A percentile compares a stretch with the other conserved stretches of the same genome.
Conservation (phyloP, 2,329 filamentous ascomycete species). For the Thelonectria discophora region DNA sequence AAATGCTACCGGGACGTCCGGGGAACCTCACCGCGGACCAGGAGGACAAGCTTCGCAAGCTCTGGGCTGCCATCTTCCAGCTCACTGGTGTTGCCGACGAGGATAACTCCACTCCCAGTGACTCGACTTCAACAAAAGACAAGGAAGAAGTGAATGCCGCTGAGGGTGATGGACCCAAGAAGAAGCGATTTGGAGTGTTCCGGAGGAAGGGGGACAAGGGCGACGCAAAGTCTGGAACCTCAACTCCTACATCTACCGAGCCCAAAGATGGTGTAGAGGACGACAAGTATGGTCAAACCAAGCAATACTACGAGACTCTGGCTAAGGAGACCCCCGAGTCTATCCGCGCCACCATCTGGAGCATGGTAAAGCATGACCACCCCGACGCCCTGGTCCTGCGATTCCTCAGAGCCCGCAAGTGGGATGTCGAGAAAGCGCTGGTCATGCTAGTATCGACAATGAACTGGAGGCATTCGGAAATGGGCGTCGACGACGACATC, state of each 20-base stretch:
- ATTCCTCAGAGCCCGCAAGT: slow-evolving; percentile 52
- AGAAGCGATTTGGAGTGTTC: slow-evolving; percentile 77
- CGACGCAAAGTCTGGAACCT: slow-evolving; percentile 51
- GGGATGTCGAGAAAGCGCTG: slow-evolving; percentile 51
- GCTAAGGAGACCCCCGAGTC: slow-evolving; percentile 79
- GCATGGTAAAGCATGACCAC: slow-evolving; percentile 94
- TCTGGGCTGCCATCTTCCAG: slow-evolving; percentile 82
- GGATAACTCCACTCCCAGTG: slow-evolving; percentile 37
- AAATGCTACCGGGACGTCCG: slow-evolving; percentile 73
- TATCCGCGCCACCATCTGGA: slow-evolving; percentile 85
- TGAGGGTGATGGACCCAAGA: slow-evolving; percentile 71
- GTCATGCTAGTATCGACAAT: slow-evolving; percentile 73
- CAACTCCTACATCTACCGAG: slow-evolving; percentile 50
- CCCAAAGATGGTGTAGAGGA: slow-evolving; percentile 61
- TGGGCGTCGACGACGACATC: slow-evolving; percentile 90
- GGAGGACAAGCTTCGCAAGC: slow-evolving; percentile 85
- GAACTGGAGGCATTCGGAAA: slow-evolving; percentile 85
- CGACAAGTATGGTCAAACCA: slow-evolving; percentile 93
- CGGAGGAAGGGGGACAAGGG: slow-evolving; percentile 70
- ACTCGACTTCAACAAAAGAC: slow-evolving; percentile 30
- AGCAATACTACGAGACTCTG: slow-evolving; percentile 84
- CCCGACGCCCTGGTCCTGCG: slow-evolving; percentile 72
- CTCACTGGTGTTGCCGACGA: slow-evolving; percentile 70
- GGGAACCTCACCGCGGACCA: slow-evolving; percentile 91
- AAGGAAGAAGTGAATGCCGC: slow-evolving; percentile 35